phyloP scores from a whole-genome alignment of 192 early-diverging fungal genomes.

The Podila horticola region DNA sequence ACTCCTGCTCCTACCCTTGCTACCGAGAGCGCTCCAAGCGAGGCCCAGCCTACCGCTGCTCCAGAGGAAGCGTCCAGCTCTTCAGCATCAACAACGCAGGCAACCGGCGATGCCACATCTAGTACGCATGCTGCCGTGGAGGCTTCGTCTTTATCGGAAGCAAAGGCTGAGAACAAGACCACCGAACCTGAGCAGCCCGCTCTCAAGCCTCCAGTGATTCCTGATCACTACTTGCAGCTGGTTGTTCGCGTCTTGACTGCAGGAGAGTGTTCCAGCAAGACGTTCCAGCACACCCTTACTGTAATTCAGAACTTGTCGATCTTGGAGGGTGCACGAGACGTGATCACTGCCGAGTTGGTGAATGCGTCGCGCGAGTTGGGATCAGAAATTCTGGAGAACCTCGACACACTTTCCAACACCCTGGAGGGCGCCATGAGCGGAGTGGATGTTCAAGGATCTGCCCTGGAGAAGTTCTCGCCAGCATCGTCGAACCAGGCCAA shows the following conservation, averaged over 20 bases:
- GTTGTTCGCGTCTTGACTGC: conserved; percentile 92
- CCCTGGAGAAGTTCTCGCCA: conserved; percentile 82
- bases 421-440: conserved; percentile 65
- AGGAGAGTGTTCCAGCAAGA: conserved; percentile 91
- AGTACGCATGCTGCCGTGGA: neutral
- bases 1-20: neutral
- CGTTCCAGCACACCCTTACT: conserved; percentile 92
- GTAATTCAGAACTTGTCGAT: conserved; percentile 90
- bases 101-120: neutral
- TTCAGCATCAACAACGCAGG: neutral
- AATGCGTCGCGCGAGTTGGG: conserved; percentile 76
- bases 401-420: conserved; percentile 71
- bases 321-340: conserved; percentile 70
- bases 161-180: conserved; percentile 32
- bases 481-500: conserved; percentile 92
- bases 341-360: conserved; percentile 86
- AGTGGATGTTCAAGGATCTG: conserved; percentile 78
- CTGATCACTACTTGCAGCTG: conserved; percentile 80
- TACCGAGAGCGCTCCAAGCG: neutral
- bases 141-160: neutral
- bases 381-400: conserved; percentile 70
- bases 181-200: conserved; percentile 44
- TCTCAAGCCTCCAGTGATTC: conserved; percentile 82
- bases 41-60: conserved; percentile 11
- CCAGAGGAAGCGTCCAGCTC: conserved; percentile 7